Evolutionary conservation across 192 early-diverging fungal species (phyloP), one percentile per base, ranked within the genome.

Genomic region (Phlyctochytrium arcticum): DNA sequence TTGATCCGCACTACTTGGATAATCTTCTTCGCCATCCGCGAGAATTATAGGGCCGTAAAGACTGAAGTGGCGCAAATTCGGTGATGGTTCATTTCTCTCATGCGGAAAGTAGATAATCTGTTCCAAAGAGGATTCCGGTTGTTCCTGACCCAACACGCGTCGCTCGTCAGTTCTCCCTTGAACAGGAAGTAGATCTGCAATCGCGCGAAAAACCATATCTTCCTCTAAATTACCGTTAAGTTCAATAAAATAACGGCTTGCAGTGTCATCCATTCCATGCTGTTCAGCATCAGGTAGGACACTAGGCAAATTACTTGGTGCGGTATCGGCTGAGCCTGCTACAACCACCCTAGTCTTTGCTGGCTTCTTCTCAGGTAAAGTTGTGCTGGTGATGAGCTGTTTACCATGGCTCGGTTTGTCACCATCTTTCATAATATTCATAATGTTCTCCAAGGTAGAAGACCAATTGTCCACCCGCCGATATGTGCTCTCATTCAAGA

Each of bases 161-260:
- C 39, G 49, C 29, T 77, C 65, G n/a, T 71, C 79, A 5, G 23
- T n/a, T 27, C 36, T 63, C 34, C 61, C 56, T 24, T 48, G 35
- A 6, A 47, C 7, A 2, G 81, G 81, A 53, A 83, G 50, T 47
- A 53, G 64, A 30, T 78, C 77, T 5, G 64, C 24, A n/a, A 83
- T 67, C 3, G 44, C 35, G 50, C 76, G 75, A 50, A 76, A 78
- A 6, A 79, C 68, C 8, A 54, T 24, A 9, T 80, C 77, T 57
- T 77, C 74, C 36, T 83, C 81, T 26, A 60, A 3, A 26, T 30
- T 54, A 4, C 42, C 77, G 36, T 67, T 62, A 27, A 83, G 34
- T 39, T 83, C 81, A 53, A 55, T 50, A n/a, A 27, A 39, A 51
- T 24, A 68, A 15, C 56, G 46, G 10, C 15, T 10, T 29, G 51